Conservation (phyloP, 2,329 filamentous ascomycete species). For the Pseudocercospora cruenta region DNA sequence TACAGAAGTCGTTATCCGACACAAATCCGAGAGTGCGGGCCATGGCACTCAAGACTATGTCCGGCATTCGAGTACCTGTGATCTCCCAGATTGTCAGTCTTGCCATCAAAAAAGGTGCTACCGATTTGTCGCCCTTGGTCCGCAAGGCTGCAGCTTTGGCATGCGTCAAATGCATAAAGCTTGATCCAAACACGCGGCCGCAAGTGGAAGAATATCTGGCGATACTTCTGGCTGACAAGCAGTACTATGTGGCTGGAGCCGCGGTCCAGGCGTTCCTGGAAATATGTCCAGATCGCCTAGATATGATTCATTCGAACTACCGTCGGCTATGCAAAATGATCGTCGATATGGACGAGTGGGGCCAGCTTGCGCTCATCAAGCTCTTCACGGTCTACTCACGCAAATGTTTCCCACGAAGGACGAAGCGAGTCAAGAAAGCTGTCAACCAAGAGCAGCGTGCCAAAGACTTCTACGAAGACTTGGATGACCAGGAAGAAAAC, state of each 20-base stretch:
- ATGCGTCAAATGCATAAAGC: constrained; percentile 91
- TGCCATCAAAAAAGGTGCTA: constrained; percentile 90
- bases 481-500: constrained; percentile 50
- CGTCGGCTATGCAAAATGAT: constrained; percentile 82
- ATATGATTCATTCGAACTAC: constrained; percentile 90
- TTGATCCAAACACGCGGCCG: constrained; percentile 83
- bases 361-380: constrained; percentile 79
- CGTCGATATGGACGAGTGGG: constrained; percentile 99
- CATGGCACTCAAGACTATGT: constrained; percentile 94
- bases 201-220: constrained; percentile 82
- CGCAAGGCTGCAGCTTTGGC: constrained; percentile 89
- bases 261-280: constrained; percentile 88
- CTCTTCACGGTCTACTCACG: constrained; percentile 84
- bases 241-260: constrained; percentile 95
- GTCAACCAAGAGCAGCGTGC: constrained; percentile 45
- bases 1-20: constrained; percentile 96
- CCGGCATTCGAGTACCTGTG: constrained; percentile 91
- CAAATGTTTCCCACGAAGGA: constrained; percentile 79
- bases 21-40: constrained; percentile 87
- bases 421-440: constrained; percentile 59
- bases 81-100: constrained; percentile 97
- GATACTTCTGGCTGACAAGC: constrained; percentile 80
- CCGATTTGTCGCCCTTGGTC: constrained; percentile 93
- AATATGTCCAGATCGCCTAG: constrained; percentile 82
- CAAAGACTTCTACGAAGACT: constrained; percentile 78